Evolutionary conservation across 352 stramenopile genomes (phyloP).

Genomic region (Pythium dissotocum): DNA sequence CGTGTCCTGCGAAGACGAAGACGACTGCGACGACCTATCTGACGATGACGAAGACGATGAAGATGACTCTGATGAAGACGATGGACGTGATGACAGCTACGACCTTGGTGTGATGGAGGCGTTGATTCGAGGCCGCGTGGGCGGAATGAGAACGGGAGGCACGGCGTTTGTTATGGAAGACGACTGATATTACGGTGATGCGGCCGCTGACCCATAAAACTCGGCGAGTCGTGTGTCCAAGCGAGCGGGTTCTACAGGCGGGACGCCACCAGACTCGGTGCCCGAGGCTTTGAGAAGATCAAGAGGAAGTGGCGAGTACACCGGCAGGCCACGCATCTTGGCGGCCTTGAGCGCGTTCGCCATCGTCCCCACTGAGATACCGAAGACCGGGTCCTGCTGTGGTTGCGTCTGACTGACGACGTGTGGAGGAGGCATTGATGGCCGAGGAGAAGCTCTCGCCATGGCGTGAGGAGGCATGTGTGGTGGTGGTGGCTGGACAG

Average conservation of each 20-base stretch:
- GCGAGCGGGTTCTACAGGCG: constrained; percentile 45
- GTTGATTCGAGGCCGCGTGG: neutral
- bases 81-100: neutral
- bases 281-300: constrained; percentile 33
- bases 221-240: constrained; percentile 57
- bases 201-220: constrained; percentile 44
- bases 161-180: constrained; percentile 15
- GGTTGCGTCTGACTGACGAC: neutral
- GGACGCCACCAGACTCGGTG: constrained; percentile 22
- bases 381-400: constrained; percentile 5
- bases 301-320: constrained; percentile 42
- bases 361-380: constrained; percentile 45
- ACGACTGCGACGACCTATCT: constrained; percentile 1
- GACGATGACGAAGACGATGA: neutral
- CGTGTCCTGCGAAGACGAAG: neutral
- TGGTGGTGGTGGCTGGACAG: neutral
- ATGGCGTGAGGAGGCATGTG: neutral
- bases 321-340: constrained; percentile 31
- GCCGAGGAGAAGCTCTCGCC: neutral
- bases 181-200: constrained; percentile 4
- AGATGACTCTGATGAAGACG: neutral
- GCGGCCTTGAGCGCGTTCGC: constrained; percentile 56
- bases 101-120: neutral
- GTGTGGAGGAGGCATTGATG: constrained; percentile 7
- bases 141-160: constrained; percentile 1